Base-by-base conservation (phyloP, 371 early-diverging fungal genomes). In the Sporodiniella umbellata region DNA sequence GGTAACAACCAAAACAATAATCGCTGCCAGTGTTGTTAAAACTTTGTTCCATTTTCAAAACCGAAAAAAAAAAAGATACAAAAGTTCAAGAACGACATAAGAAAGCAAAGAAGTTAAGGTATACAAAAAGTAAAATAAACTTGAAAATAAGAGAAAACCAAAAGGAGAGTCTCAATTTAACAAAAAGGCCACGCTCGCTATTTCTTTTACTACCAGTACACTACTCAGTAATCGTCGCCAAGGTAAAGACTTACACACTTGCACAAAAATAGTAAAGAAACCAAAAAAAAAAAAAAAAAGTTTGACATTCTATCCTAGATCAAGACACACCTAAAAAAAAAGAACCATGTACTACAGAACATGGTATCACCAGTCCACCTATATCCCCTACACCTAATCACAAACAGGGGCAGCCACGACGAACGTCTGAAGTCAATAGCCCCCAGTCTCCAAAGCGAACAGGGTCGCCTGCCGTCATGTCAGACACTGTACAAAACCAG, bases 301-400 rank as follows among this genome's bases (percentile, higher is more conserved):
- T 14, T 14, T 14, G 15, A 8, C n/a, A 35, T 35, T 35, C 15
- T 35, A 5, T n/a, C n/a, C 8, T 35, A 35, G 35, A 35, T 8
- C 35, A 35, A 35, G 14, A 35, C 8, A 35, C 14, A 35, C 15
- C 35, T 11, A 15, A 35, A 35, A 35, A 35, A 35, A 35, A 35
- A n/a, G 14, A 35, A n/a, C 11, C 35, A 0, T 8, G 14, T 37
- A 35, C 14, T 7, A 33, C 17, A 10, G 30, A 35, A 11, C 37
- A 19, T 35, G 23, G 24, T 45, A 62, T 56, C 57, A 56, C 35
- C 79, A 81, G 35, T n/a, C 35, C 35, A 35, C 35, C 35, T 14
- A 35, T n/a, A 11, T 35, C 35, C 14, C 35, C 35, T 35, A 35
- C 35, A 8, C 35, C 35, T 14, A 35, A 35, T 40, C n/a, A n/a